These are phyloP conservation scores for Lasiodiplodia gonubiensis DNA, from an alignment of 2,329 filamentous ascomycete species.

Conservation along the genomic window DNA sequence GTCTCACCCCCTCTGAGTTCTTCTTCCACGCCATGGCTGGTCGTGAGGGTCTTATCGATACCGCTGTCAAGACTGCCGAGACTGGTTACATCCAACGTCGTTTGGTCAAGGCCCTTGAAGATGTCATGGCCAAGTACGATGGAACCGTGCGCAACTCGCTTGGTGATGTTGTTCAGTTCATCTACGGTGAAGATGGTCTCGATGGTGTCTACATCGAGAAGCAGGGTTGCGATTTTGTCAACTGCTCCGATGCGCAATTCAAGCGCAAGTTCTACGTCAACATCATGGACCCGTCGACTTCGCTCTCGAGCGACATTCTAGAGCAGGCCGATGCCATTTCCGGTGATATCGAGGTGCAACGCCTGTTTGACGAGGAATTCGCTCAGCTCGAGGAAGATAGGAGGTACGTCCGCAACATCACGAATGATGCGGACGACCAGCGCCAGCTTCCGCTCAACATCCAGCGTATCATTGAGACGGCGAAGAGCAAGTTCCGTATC, in stretches of 20 bases:
- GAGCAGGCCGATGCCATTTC: slow-evolving; percentile 86
- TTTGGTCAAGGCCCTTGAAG: slow-evolving; percentile 96
- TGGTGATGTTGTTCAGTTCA: slow-evolving; percentile 94
- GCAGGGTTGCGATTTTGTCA: slow-evolving; percentile 86
- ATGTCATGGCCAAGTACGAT: slow-evolving; percentile 96
- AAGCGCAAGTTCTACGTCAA: slow-evolving; percentile 84
- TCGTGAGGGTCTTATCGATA: slow-evolving; percentile 99
- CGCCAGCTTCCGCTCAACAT: slow-evolving; percentile 95
- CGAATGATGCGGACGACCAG: slow-evolving; percentile 72
- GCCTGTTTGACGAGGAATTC: slow-evolving; percentile 86
- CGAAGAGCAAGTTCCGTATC: slow-evolving; percentile 88
- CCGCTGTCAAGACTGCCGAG: slow-evolving; percentile 98
- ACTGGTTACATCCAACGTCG: slow-evolving; percentile 99
- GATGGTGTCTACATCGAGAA: slow-evolving; percentile 94
- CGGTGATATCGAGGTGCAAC: slow-evolving; percentile 86
- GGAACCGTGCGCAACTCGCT: slow-evolving; percentile 96
- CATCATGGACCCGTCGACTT: slow-evolving; percentile 73
- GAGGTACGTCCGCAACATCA: slow-evolving; percentile 72
- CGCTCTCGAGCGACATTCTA: slow-evolving; percentile 71
- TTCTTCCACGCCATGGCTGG: slow-evolving; percentile 99
- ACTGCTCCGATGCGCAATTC: slow-evolving; percentile 77
- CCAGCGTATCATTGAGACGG: slow-evolving; percentile 85
- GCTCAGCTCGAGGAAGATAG: slow-evolving; percentile 79
- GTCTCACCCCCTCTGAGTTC: slow-evolving; percentile 93
- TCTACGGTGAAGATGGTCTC: slow-evolving; percentile 96